phyloP scores from a whole-genome alignment of 305 asterid genomes.

The Lippia alba region DNA sequence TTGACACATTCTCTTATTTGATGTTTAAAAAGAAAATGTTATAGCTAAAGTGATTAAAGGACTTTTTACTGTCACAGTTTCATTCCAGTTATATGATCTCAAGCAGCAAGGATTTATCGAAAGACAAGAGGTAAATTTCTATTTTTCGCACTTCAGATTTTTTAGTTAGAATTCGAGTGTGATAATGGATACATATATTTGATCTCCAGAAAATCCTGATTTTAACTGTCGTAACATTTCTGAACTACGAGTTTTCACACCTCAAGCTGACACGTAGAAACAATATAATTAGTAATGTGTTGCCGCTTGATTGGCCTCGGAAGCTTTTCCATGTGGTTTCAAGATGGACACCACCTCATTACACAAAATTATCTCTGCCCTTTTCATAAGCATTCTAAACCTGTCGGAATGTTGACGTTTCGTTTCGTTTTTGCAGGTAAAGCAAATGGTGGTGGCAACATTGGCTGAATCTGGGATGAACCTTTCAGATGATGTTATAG shows the following conservation, averaged over 20 bases:
- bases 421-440: conserved; percentile 44
- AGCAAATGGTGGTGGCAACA: conserved; percentile 67
- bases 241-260: not conserved
- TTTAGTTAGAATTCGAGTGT: not conserved
- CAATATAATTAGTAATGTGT: not conserved
- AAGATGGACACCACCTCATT: not conserved
- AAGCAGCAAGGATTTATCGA: conserved; percentile 84
- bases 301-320: not conserved
- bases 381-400: not conserved
- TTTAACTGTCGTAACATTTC: not conserved
- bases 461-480: conserved; percentile 67
- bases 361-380: not conserved
- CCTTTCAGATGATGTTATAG: conserved; percentile 60
- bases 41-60: not conserved
- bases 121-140: conserved; percentile 66
- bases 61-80: conserved; percentile 50
- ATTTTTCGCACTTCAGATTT: not conserved
- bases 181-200: not conserved
- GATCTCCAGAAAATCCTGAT: not conserved
- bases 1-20: no score
- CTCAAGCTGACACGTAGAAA: no score
- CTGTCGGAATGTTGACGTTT: conserved; percentile 20
- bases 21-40: not conserved
- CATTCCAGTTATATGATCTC: conserved; percentile 78
- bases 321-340: no score